Conservation (phyloP, 2,329 filamentous ascomycete species). For the Exophiala xenobiotica region DNA sequence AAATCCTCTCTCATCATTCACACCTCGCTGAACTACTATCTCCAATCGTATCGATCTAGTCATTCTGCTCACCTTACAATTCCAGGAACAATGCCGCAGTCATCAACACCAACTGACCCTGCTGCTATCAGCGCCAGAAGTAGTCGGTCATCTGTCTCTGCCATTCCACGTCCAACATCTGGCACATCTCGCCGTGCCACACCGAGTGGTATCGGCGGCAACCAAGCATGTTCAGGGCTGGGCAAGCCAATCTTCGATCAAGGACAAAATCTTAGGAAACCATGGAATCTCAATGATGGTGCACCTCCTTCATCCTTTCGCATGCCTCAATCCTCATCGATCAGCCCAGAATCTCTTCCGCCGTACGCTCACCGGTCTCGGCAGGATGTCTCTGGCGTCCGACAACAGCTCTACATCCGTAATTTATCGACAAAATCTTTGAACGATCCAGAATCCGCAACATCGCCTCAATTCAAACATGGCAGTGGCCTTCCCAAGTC, state of each 20-base stretch:
- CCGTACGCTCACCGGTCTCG: slow-evolving; percentile 14
- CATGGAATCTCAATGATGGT: slow-evolving; percentile 14
- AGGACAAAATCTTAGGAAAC: slow-evolving; percentile 5
- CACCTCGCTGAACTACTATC: no score
- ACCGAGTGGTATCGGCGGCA: slow-evolving; percentile 4
- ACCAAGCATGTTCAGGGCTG: background rate
- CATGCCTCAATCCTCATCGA: background rate
- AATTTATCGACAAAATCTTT: slow-evolving; percentile 16
- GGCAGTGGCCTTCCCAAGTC: slow-evolving; percentile 15
- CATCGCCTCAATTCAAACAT: slow-evolving; percentile 1
- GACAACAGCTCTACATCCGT: slow-evolving; percentile 15
- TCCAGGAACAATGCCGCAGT: background rate
- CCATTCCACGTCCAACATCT: slow-evolving; percentile 18
- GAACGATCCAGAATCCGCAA: background rate
- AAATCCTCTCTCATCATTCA: no score
- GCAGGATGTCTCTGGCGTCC: slow-evolving; percentile 17
- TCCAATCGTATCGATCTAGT: no score
- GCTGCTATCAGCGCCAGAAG: slow-evolving; percentile 14
- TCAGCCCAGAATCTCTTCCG: slow-evolving; percentile 3
- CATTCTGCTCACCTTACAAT: no score
- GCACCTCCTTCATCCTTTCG: slow-evolving; percentile 11
- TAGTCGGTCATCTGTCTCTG: slow-evolving; percentile 17
- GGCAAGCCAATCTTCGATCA: background rate
- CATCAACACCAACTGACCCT: background rate
- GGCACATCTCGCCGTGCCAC: slow-evolving; percentile 18